Conservation (phyloP, 768 basidiomycete genomes). For the Suillus decipiens region DNA sequence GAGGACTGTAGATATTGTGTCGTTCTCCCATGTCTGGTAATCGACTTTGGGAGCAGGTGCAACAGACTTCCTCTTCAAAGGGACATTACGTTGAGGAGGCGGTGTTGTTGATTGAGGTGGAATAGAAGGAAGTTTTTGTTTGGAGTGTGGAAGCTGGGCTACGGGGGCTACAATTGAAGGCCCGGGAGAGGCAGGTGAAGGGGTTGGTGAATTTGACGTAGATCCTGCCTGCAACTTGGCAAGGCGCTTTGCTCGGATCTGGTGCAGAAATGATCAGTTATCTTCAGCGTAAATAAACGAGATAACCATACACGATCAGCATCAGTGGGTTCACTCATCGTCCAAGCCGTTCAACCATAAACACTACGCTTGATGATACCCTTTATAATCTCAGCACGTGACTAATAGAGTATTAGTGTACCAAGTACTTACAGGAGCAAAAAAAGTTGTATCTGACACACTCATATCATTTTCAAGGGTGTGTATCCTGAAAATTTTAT, state of each 20-base stretch:
- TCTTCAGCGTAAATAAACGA: no score
- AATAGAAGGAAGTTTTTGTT: constrained; percentile 25
- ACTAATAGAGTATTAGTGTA: not conserved
- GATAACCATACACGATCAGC: constrained; percentile 68
- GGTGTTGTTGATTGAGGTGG: constrained; percentile 31
- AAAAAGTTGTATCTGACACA: no score
- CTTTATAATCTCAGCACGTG: not conserved
- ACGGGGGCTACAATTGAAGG: constrained; percentile 24
- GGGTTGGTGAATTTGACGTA: constrained; percentile 10
- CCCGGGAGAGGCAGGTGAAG: constrained; percentile 28
- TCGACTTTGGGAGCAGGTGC: constrained; percentile 46
- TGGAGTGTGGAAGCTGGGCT: constrained; percentile 39
- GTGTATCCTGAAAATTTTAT: no score
- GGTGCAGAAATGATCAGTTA: constrained; percentile 5
- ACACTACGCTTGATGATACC: not conserved
- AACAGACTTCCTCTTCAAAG: constrained; percentile 51
- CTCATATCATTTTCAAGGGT: no score
- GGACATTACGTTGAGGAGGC: constrained; percentile 35
- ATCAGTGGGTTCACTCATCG: constrained; percentile 58
- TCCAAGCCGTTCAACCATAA: not conserved
- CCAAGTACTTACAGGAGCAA: no score
- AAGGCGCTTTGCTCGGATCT: constrained; percentile 93
- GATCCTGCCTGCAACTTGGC: constrained; percentile 72
- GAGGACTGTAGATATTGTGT: constrained; percentile 65
- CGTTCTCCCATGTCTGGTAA: constrained; percentile 70